Conservation (phyloP, 2,329 filamentous ascomycete genomes). For the Fusarium sterilihyphosum region DNA sequence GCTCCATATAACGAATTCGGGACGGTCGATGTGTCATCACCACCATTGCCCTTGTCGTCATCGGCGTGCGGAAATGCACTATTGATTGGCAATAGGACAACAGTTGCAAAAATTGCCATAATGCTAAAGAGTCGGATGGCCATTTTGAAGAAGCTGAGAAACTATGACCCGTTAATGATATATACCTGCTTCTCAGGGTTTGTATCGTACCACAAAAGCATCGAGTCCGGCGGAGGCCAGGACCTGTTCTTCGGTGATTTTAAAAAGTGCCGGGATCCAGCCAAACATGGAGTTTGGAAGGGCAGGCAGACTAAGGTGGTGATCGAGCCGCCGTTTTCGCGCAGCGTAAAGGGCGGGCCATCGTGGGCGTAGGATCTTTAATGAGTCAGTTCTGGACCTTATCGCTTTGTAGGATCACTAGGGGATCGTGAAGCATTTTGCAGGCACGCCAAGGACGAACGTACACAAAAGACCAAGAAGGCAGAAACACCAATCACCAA, state of each 20-base stretch:
- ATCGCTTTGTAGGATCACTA: background rate
- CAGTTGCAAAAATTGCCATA: constrained; percentile 82
- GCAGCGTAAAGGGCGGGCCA: constrained; percentile 94
- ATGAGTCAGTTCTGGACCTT: background rate
- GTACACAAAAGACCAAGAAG: constrained; percentile 80
- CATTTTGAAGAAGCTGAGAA: constrained; percentile 96
- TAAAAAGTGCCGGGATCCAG: constrained; percentile 90
- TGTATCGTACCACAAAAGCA: constrained; percentile 80
- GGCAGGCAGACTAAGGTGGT: constrained; percentile 71
- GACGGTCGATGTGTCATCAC: background rate
- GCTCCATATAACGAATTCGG: constrained; percentile 2
- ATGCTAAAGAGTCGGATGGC: constrained; percentile 83
- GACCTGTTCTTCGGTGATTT: constrained; percentile 88
- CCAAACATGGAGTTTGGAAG: constrained; percentile 88
- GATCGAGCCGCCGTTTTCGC: constrained; percentile 78
- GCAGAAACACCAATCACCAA: constrained; percentile 74
- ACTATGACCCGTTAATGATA: constrained; percentile 55
- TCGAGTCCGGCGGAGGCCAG: constrained; percentile 91
- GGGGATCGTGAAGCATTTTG: background rate
- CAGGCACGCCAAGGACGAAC: constrained; percentile 41
- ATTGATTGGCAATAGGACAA: constrained; percentile 88
- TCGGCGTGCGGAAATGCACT: constrained; percentile 59
- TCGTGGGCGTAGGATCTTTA: constrained; percentile 82
- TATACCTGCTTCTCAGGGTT: background rate
- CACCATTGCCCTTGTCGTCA: background rate